Evolutionary conservation across 202 grass and related monocot species (phyloP).

Genomic region (Setaria italica): DNA sequence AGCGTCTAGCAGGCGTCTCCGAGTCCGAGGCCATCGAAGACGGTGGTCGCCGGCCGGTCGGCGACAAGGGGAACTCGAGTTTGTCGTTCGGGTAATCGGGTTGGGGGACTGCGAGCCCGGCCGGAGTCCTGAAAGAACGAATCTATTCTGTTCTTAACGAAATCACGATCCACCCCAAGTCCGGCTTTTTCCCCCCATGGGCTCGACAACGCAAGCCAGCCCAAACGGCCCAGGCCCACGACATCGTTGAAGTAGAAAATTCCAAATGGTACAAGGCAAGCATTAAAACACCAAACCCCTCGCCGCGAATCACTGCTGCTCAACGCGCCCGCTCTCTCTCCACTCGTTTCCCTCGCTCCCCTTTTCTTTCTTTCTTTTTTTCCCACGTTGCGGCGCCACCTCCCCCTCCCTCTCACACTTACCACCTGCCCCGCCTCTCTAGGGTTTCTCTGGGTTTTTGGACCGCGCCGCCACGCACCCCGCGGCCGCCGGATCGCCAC

Average conservation of each 20-base stretch:
- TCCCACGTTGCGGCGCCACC: slow-evolving; percentile 42
- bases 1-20: neutral
- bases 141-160: too few relatives aligned
- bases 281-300: too few relatives aligned
- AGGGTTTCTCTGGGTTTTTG: slow-evolving; percentile 59
- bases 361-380: slow-evolving; percentile 19
- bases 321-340: neutral
- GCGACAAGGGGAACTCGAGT: too few relatives aligned
- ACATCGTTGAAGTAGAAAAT: neutral
- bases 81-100: too few relatives aligned
- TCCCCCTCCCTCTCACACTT: slow-evolving; percentile 15
- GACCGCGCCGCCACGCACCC: slow-evolving; percentile 30
- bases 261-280: neutral
- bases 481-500: slow-evolving; percentile 40
- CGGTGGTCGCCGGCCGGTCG: too few relatives aligned
- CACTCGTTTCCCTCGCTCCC: slow-evolving; percentile 28
- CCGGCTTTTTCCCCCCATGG: too few relatives aligned
- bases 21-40: neutral
- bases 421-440: slow-evolving; percentile 24
- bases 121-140: too few relatives aligned
- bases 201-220: too few relatives aligned
- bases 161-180: too few relatives aligned
- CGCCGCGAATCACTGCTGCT: neutral
- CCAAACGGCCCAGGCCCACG: neutral
- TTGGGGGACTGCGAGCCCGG: too few relatives aligned